A percentile compares a stretch with the other conserved stretches of the same genome.
Conservation (phyloP, 2,329 filamentous ascomycete genomes). For the Chalara sp. region DNA sequence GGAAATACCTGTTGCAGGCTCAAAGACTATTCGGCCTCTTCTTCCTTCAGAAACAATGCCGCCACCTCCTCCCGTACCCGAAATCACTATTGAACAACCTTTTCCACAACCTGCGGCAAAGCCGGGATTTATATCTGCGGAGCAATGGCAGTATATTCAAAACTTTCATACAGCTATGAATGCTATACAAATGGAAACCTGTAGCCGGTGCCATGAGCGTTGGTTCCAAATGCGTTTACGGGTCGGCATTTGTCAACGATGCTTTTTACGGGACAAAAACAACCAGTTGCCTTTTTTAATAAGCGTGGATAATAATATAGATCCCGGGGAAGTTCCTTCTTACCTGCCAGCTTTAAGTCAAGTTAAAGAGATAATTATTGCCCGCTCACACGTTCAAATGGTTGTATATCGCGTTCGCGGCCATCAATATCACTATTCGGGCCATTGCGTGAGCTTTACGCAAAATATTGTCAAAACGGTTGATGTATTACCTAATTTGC, state of each 20-base stretch:
- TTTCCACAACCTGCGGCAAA: neutral
- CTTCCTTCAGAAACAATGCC: neutral
- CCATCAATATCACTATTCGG: neutral
- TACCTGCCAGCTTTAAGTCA: slow-evolving; percentile 3
- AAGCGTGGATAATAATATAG: neutral
- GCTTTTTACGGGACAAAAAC: neutral
- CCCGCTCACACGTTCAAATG: slow-evolving; percentile 4
- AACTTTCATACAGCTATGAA: neutral
- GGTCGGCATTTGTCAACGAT: neutral
- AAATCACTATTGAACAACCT: neutral
- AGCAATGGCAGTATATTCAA: neutral
- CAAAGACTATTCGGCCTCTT: no score
- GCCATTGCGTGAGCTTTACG: neutral
- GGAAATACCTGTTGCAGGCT: neutral
- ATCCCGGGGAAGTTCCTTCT: slow-evolving; percentile 1
- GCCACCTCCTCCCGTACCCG: neutral
- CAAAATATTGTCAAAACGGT: neutral
- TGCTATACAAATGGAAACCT: neutral
- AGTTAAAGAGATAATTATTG: slow-evolving; percentile 9
- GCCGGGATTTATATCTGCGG: neutral
- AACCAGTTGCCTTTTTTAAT: neutral
- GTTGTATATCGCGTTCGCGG: slow-evolving; percentile 1
- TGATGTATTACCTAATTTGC: neutral
- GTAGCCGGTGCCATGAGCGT: neutral
- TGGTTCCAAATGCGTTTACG: neutral